Percentiles rank a stretch among this genome's conserved stretches.
Evolutionary conservation across 1,139 yeast genomes (phyloP).

Genomic region (Yamadazyma dushanensis): DNA sequence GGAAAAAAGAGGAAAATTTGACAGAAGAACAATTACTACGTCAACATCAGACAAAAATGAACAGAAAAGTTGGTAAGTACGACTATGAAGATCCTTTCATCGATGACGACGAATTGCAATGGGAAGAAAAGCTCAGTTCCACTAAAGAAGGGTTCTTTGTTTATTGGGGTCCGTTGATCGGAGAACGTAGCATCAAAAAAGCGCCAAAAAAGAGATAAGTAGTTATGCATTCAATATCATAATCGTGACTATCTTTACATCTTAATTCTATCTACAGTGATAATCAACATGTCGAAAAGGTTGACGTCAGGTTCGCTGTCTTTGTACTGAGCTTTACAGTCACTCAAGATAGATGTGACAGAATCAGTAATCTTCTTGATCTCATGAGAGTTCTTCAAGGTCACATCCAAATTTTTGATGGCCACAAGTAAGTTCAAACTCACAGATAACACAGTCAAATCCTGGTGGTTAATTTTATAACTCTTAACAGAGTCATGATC

Average conservation of each 20-base stretch:
- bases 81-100: slow-evolving; percentile 94
- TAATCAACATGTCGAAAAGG: slow-evolving; percentile 37
- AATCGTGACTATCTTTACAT: neutral
- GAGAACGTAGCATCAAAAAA: slow-evolving; percentile 41
- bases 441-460: slow-evolving; percentile 48
- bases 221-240: slow-evolving; percentile 2
- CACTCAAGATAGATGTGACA: slow-evolving; percentile 18
- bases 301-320: slow-evolving; percentile 25
- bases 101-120: slow-evolving; percentile 87
- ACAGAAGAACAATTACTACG: slow-evolving; percentile 48
- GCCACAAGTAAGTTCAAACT: slow-evolving; percentile 56
- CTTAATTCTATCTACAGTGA: slow-evolving; percentile 41
- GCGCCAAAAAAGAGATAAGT: slow-evolving; percentile 14
- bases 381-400: slow-evolving; percentile 16
- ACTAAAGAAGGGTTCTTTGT: slow-evolving; percentile 97
- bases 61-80: slow-evolving; percentile 81
- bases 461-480: slow-evolving; percentile 22
- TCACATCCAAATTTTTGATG: slow-evolving; percentile 28
- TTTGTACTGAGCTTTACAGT: slow-evolving; percentile 11
- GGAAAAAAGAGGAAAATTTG: slow-evolving; percentile 41
- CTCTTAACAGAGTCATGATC: slow-evolving; percentile 3
- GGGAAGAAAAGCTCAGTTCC: slow-evolving; percentile 92
- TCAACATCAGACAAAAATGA: slow-evolving; percentile 49
- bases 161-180: slow-evolving; percentile 89
- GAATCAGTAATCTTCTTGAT: slow-evolving; percentile 21